These are phyloP conservation scores for Ceratocystis diversiconidia DNA, from an alignment of 2,329 filamentous ascomycete species.

Conservation along the genomic window DNA sequence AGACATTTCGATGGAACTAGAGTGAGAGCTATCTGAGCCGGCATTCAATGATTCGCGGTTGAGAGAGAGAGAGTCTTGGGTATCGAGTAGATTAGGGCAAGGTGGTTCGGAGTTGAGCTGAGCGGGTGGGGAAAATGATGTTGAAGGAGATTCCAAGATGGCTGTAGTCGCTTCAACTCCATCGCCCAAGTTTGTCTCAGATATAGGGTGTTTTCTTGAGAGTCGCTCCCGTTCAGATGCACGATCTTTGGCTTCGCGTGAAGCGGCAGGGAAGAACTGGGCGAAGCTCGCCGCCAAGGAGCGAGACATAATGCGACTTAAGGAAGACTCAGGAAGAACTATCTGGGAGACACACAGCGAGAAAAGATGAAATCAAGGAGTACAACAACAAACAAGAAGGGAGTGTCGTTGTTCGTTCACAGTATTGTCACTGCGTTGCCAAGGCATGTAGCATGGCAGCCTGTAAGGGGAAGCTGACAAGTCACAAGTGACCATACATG, in stretches of 20 bases:
- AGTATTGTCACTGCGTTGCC: slow-evolving; percentile 7
- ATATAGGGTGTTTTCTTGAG: slow-evolving; percentile 8
- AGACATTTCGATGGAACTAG: slow-evolving; percentile 37
- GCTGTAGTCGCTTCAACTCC: neutral
- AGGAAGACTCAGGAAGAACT: neutral
- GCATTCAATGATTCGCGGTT: slow-evolving; percentile 56
- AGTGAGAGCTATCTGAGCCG: slow-evolving; percentile 57
- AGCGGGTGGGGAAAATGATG: neutral
- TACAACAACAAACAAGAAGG: neutral
- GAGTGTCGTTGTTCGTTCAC: neutral
- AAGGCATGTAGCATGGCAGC: slow-evolving; percentile 13
- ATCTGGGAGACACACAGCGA: neutral
- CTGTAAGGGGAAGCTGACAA: slow-evolving; percentile 8
- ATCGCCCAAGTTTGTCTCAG: neutral
- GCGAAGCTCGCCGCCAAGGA: slow-evolving; percentile 63
- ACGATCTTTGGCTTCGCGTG: slow-evolving; percentile 46
- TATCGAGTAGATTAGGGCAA: neutral
- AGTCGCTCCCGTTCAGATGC: slow-evolving; percentile 46
- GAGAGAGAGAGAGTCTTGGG: slow-evolving; percentile 36
- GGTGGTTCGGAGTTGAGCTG: slow-evolving; percentile 1
- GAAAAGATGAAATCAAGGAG: neutral
- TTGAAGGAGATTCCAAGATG: neutral
- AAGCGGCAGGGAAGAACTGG: slow-evolving; percentile 73
- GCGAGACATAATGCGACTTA: slow-evolving; percentile 56
- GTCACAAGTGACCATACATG: slow-evolving; percentile 13